Evolutionary conservation across 2,329 filamentous ascomycete species (phyloP).

Genomic region (Colletotrichum sp.): DNA sequence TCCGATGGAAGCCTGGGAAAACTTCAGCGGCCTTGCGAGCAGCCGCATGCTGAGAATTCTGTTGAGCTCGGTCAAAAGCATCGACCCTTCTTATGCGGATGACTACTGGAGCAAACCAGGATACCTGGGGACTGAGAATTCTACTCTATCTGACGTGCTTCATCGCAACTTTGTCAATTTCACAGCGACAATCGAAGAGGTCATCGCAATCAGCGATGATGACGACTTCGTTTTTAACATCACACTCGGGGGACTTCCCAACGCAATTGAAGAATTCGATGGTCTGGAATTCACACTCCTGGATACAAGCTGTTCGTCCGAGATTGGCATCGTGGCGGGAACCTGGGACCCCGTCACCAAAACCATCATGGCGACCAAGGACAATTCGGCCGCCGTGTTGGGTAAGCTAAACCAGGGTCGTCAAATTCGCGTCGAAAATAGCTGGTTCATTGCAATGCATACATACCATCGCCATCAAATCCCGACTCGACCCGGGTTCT

Average conservation of each 20-base stretch:
- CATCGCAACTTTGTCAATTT: not conserved
- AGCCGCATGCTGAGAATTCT: not conserved
- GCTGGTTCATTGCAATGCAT: constrained; percentile 8
- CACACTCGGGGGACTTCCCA: not conserved
- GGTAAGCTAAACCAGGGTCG: not conserved
- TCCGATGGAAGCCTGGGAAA: constrained; percentile 4
- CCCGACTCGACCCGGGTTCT: not conserved
- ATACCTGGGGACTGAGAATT: constrained; percentile 16
- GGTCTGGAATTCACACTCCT: not conserved
- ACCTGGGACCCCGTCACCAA: not conserved
- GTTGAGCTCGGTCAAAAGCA: not conserved
- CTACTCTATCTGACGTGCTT: constrained; percentile 2
- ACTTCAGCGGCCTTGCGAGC: not conserved
- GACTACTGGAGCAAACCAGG: constrained; percentile 23
- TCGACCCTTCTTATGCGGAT: constrained; percentile 17
- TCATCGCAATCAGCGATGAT: not conserved
- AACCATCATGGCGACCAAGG: not conserved
- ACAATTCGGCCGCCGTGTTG: not conserved
- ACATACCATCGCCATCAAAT: constrained; percentile 18
- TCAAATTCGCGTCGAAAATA: constrained; percentile 11
- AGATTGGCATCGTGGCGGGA: not conserved
- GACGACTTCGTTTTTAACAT: not conserved
- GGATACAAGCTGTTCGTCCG: not conserved
- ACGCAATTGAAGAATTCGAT: fast-evolving
- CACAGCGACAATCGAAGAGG: not conserved